Base-by-base conservation (phyloP, 768 basidiomycete genomes). In the Lentinula sp. region DNA sequence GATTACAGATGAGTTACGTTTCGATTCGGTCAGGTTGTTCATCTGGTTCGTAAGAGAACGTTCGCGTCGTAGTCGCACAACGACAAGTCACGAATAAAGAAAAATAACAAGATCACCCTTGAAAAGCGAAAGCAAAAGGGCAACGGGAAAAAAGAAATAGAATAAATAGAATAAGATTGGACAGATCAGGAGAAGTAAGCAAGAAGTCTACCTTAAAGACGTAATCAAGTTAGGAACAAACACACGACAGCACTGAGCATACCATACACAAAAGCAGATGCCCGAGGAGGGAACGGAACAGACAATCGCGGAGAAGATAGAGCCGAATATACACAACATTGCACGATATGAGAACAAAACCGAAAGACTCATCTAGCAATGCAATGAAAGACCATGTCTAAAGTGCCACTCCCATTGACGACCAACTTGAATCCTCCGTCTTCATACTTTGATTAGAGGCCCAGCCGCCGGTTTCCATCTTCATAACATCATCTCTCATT, bases 401-500 rank as follows among this genome's bases (percentile, higher is more conserved):
- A 9, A 60, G 37, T 33, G 59, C 46, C 15, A 60, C 59, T 1
- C 59, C 50, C 45, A 52, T 41, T 16, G 57, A 35, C 12, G 43
- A n/a, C 57, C 57, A 59, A 36, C 50, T 41, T 18, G 32, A 28
- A 16, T 60, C 59, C 48, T 60, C 59, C 49, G 41, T 52, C 50
- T 60, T 60, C 59, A 42, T 60, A 6, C 16, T 36, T 3, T 35
- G 16, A 18, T 49, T 49, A 42, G 39, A 37, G 35, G 15, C 36
- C 58, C 59, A 60, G 10, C 59, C 59, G 16, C 50, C 59, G 3
- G 48, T 52, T 10, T 60, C 57, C 45, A 59, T 60, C 50, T 60
- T 42, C 49, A 60, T 33, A 15, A 39, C 50, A 28, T 42, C 59
- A 50, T 20, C 39, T 12, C 43, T 52, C 36, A 28, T 42, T n/a